Evolutionary conservation across 306 rosid genomes (phyloP).

Genomic region (Quillaja saponaria): DNA sequence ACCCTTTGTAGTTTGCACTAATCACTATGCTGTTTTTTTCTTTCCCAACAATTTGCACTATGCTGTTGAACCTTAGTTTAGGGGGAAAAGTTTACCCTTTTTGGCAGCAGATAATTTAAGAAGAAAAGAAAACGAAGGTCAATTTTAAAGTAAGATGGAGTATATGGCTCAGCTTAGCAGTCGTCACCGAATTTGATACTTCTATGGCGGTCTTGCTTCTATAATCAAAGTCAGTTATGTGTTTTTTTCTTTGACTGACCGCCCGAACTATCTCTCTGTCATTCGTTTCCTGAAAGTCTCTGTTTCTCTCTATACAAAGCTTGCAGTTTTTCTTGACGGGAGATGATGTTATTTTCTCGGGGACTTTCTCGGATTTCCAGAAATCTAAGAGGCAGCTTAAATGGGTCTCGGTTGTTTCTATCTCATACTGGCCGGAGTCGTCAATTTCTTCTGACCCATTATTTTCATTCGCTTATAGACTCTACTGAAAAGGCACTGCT

Average conservation of each 20-base stretch:
- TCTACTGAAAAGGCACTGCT: conserved; percentile 34
- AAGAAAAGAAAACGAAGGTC: background rate
- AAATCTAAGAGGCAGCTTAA: conserved; percentile 32
- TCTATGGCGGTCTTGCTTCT: background rate
- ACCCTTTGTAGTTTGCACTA: too few species aligned
- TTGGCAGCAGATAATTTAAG: too few species aligned
- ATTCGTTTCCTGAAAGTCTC: background rate
- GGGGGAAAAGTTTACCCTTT: too few species aligned
- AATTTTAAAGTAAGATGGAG: background rate
- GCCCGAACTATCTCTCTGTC: background rate
- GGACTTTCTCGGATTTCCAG: conserved; percentile 44
- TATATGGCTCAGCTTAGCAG: conserved; percentile 43
- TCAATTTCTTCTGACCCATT: conserved; percentile 7
- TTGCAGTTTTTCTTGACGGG: background rate
- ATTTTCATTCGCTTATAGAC: conserved; percentile 15
- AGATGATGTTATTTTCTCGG: conserved; percentile 40
- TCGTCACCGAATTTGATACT: conserved; percentile 12
- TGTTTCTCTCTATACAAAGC: background rate
- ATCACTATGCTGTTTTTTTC: too few species aligned
- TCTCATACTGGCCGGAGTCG: conserved; percentile 25
- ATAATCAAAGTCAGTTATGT: conserved; percentile 1
- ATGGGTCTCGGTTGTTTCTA: conserved; percentile 32
- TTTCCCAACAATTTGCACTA: too few species aligned
- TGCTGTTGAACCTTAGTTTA: too few species aligned
- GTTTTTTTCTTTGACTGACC: conserved; percentile 1